A percentile compares a stretch with the other conserved stretches of the same genome.
Conservation (phyloP, 1,284 basidiomycete species). For the Trichosporon sp. region DNA sequence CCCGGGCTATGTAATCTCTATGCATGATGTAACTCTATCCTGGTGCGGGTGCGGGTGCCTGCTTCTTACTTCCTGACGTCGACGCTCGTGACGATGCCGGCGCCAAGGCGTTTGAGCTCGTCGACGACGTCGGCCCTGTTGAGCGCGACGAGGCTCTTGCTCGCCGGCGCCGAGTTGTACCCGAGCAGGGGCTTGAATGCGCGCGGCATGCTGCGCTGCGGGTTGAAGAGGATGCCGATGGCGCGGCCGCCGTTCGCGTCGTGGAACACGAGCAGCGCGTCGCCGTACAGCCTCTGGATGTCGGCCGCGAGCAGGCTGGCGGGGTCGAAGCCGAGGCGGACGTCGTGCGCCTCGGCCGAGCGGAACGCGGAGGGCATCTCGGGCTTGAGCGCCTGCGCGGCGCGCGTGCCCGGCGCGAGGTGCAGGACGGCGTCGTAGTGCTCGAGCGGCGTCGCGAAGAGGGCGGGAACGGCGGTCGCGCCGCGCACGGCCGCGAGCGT, state of each 20-base stretch:
- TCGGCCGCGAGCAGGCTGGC: slow-evolving; percentile 65
- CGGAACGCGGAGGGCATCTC: slow-evolving; percentile 29
- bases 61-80: slow-evolving; percentile 14
- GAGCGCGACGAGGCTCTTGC: slow-evolving; percentile 61
- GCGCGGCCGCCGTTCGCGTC: slow-evolving; percentile 74
- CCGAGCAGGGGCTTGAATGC: slow-evolving; percentile 79
- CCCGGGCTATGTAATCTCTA: not conserved
- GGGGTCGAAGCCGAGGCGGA: slow-evolving; percentile 62
- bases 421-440: slow-evolving; percentile 85
- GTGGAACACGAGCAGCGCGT: slow-evolving; percentile 78
- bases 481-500: slow-evolving; percentile 54
- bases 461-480: slow-evolving; percentile 45
- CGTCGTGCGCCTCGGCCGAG: slow-evolving; percentile 19
- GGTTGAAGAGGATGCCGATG: slow-evolving; percentile 86
- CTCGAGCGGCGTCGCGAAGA: slow-evolving; percentile 76
- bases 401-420: slow-evolving; percentile 67
- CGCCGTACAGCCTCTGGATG: slow-evolving; percentile 64
- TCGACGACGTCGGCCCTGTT: slow-evolving; percentile 66
- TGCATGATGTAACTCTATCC: not conserved
- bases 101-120: slow-evolving; percentile 75
- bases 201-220: slow-evolving; percentile 48
- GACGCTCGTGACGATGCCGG: slow-evolving; percentile 62
- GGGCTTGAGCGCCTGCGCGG: slow-evolving; percentile 54
- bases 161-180: slow-evolving; percentile 58
- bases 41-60: not conserved